phyloP scores from a whole-genome alignment of 2,329 filamentous ascomycete species.

The Microsporum canis region DNA sequence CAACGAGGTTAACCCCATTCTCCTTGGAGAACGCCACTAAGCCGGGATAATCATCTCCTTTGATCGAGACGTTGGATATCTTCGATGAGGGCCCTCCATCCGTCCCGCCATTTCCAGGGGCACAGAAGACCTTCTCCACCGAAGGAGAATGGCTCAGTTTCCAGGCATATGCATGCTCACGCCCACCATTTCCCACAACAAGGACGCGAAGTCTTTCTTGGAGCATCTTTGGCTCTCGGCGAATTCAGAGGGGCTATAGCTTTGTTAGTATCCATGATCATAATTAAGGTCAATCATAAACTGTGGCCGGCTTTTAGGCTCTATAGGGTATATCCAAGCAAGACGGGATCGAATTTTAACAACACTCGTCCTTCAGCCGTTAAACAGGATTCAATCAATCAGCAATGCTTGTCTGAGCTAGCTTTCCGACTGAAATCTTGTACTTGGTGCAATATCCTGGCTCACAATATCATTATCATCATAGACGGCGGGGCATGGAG shows the following conservation, averaged over 20 bases:
- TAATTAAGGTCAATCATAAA: neutral
- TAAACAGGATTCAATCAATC: neutral
- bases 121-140: constrained; percentile 60
- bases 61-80: constrained; percentile 61
- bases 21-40: constrained; percentile 65
- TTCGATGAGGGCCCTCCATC: constrained; percentile 50
- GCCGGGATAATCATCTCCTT: constrained; percentile 63
- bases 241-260: neutral
- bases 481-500: neutral
- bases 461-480: neutral
- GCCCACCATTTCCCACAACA: constrained; percentile 83
- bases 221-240: constrained; percentile 22
- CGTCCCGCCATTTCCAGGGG: constrained; percentile 79
- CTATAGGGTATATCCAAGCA: neutral
- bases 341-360: neutral
- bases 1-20: constrained; percentile 65
- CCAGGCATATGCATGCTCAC: constrained; percentile 92
- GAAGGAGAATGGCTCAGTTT: constrained; percentile 73
- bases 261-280: neutral
- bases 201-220: constrained; percentile 55
- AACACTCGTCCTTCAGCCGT: neutral
- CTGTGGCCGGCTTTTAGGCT: neutral
- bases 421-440: neutral
- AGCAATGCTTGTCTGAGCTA: neutral
- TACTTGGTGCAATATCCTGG: neutral